Evolutionary conservation across 768 basidiomycete genomes (phyloP), one percentile per base, ranked within the genome.

Genomic region (Dentipellis fragilis): DNA sequence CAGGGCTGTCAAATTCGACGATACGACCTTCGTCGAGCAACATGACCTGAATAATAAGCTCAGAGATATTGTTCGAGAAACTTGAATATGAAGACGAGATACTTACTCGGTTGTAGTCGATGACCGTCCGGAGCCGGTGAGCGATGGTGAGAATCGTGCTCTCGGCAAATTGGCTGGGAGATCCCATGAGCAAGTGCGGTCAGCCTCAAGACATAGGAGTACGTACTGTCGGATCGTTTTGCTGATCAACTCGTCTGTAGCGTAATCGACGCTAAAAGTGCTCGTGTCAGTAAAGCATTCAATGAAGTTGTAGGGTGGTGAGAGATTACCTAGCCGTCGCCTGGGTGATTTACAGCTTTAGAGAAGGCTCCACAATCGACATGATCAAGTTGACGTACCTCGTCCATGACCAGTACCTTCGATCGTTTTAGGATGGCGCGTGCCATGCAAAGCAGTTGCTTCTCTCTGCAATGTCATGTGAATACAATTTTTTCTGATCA

Each of bases 371-470:
- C 34, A 52, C 19, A 48, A 48, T 7, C 14, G 36, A 17, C 16
- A 58, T 6, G 9, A 12, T 34, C 37, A 54, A 3, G 21, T 4
- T 17, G 10, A 66, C 76, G 29, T 61, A 83, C 86, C 69, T 92
- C 90, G 62, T 91, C 90, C 90, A 92, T 91, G 58, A 92, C 78
- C 23, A 92, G 68, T 12, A 93, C 73, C 62, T 79, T 89, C 40
- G 87, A 84, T 8, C 86, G 76, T 66, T 87, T 87, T 22, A 93
- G 67, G 58, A 93, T 89, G 2, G 90, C 89, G 54, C 89, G 77
- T 5, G 90, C 90, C 89, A 93, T 90, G 65, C 89, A 90, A 8
- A 92, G 73, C n/a, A 92, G 68, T 67, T 92, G 89, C 63, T 89
- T 90, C 70, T 91, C 86, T 35, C 84, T 83, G 46, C 40, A 29